Conservation (phyloP, 2,329 filamentous ascomycete genomes). For the Biscogniauxia mediterranea region DNA sequence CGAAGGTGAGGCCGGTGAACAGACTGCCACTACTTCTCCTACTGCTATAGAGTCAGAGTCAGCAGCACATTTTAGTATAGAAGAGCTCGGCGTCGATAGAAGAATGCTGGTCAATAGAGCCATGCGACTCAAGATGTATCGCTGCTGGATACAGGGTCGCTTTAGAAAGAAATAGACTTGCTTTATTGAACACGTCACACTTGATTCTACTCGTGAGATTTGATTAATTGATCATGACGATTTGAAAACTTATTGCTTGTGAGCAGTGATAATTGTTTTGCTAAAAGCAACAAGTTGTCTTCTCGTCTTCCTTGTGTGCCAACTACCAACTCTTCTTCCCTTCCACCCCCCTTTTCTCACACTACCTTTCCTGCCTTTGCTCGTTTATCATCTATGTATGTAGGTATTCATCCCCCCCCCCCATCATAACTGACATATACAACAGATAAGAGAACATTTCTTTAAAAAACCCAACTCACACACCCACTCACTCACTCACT, state of each 20-base stretch:
- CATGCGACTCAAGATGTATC: constrained; percentile 93
- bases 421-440: too few species aligned
- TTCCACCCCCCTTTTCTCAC: not conserved
- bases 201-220: not conserved
- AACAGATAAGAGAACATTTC: too few species aligned
- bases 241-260: too few species aligned
- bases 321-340: not conserved
- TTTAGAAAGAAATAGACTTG: constrained; percentile 65
- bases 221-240: not conserved
- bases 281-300: too few species aligned
- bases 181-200: not conserved
- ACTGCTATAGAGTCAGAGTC: constrained; percentile 16
- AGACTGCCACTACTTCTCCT: too few species aligned
- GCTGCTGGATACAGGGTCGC: constrained; percentile 89
- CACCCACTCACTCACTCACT: too few species aligned
- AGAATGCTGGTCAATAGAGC: constrained; percentile 90
- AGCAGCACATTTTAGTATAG: constrained; percentile 60
- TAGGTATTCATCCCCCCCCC: too few species aligned
- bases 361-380: too few species aligned
- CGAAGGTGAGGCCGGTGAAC: constrained; percentile 14
- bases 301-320: too few species aligned
- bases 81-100: constrained; percentile 80
- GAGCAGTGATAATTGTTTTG: too few species aligned
- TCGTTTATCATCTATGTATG: not conserved
- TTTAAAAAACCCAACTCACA: too few species aligned